Evolutionary conservation across 208 protist species (phyloP).

Genomic region (Perkinsela sp.): DNA sequence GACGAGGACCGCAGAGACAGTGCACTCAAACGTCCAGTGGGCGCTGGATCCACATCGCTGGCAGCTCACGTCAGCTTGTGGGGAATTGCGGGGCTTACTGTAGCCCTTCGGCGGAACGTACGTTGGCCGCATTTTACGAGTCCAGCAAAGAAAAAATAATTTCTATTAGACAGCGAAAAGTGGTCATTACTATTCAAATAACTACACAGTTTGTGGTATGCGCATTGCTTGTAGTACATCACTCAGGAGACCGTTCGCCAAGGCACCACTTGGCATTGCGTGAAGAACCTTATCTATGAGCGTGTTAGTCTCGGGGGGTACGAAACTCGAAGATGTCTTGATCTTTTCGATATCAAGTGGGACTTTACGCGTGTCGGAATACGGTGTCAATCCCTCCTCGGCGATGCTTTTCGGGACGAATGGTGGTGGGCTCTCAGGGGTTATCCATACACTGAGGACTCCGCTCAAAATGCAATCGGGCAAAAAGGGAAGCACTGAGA

Average conservation of each 20-base stretch:
- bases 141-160: too few species aligned
- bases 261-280: neutral
- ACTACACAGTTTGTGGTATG: too few species aligned
- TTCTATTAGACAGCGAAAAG: too few species aligned
- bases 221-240: too few species aligned
- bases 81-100: neutral
- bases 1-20: neutral
- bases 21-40: neutral
- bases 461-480: neutral
- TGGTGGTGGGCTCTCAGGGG: neutral
- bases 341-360: neutral
- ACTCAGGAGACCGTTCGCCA: neutral
- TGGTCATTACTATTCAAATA: too few species aligned
- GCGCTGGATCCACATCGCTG: neutral
- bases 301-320: neutral
- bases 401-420: neutral
- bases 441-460: neutral
- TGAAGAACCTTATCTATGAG: neutral
- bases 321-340: neutral
- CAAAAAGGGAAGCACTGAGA: neutral
- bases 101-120: neutral
- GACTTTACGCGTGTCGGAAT: neutral
- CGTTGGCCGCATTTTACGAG: neutral
- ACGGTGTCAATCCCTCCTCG: neutral
- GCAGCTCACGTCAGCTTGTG: neutral